These are phyloP conservation scores for Kodamaea alishanica DNA, from an alignment of 1,139 yeast genomes.

Conservation along the genomic window DNA sequence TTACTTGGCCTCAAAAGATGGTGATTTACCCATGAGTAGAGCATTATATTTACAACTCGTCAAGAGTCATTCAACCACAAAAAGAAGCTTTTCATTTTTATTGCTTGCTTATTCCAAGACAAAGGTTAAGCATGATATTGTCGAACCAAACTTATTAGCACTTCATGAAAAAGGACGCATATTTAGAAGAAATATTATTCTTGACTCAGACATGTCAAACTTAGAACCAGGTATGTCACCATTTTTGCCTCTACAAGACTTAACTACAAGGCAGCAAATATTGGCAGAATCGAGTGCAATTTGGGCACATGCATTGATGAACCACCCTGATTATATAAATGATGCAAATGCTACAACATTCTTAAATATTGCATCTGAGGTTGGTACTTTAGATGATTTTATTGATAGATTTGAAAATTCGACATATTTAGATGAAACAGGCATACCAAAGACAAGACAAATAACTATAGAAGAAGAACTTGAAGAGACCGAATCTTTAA, in stretches of 20 bases:
- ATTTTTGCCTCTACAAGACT: constrained; percentile 55
- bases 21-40: constrained; percentile 72
- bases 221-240: constrained; percentile 38
- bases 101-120: constrained; percentile 54
- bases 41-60: constrained; percentile 62
- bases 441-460: constrained; percentile 19
- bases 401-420: constrained; percentile 44
- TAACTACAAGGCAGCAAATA: constrained; percentile 41
- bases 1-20: constrained; percentile 70
- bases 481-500: constrained; percentile 7
- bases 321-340: constrained; percentile 42
- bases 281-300: constrained; percentile 77
- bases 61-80: constrained; percentile 34
- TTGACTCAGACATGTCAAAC: constrained; percentile 21
- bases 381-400: constrained; percentile 49
- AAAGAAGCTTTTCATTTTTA: constrained; percentile 49
- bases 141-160: constrained; percentile 36
- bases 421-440: constrained; percentile 40
- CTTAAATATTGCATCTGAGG: constrained; percentile 50
- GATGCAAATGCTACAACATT: constrained; percentile 46
- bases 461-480: constrained; percentile 22
- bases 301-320: constrained; percentile 53
- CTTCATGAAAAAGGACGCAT: constrained; percentile 44
- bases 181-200: constrained; percentile 45
- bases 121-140: constrained; percentile 12